Evolutionary conservation across 2,329 filamentous ascomycete genomes (phyloP).

Genomic region (Penicillium decumbens): DNA sequence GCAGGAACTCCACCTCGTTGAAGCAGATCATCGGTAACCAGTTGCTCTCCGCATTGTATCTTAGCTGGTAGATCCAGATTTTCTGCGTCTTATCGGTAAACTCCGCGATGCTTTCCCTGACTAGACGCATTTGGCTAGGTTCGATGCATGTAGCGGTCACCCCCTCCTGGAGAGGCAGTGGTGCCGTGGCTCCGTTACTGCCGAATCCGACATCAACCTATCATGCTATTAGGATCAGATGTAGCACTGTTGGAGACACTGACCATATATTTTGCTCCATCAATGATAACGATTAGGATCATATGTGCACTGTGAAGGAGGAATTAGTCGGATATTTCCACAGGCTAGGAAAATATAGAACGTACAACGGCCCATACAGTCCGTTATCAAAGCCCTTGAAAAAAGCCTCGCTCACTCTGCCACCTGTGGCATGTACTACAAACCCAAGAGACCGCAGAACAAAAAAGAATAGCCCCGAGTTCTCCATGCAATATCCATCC

Average conservation of each 20-base stretch:
- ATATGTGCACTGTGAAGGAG: conserved; percentile 48
- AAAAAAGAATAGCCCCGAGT: conserved; percentile 51
- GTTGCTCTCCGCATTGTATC: conserved; percentile 43
- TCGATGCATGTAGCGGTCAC: conserved; percentile 45
- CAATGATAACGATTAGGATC: conserved; percentile 57
- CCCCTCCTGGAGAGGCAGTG: conserved; percentile 51
- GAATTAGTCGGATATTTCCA: too few relatives aligned
- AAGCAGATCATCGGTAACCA: conserved; percentile 65
- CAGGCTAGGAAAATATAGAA: not conserved
- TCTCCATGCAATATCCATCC: conserved; percentile 61
- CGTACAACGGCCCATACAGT: conserved; percentile 49
- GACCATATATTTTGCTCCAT: conserved; percentile 43
- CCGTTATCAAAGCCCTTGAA: conserved; percentile 33
- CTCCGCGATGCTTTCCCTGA: conserved; percentile 47
- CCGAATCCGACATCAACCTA: conserved; percentile 62
- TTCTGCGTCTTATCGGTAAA: conserved; percentile 43
- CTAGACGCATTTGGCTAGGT: conserved; percentile 54
- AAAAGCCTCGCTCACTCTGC: conserved; percentile 39
- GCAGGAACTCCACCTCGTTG: conserved; percentile 59
- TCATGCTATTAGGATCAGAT: not conserved
- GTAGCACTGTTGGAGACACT: not conserved
- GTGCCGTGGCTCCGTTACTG: conserved; percentile 55
- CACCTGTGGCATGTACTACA: conserved; percentile 53
- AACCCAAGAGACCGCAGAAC: conserved; percentile 52
- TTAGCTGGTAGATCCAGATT: conserved; percentile 62